A percentile compares a stretch with the other conserved stretches of the same genome.
Evolutionary conservation across 805 yeast genomes (phyloP).

Genomic region (Starmerella kuoi): DNA sequence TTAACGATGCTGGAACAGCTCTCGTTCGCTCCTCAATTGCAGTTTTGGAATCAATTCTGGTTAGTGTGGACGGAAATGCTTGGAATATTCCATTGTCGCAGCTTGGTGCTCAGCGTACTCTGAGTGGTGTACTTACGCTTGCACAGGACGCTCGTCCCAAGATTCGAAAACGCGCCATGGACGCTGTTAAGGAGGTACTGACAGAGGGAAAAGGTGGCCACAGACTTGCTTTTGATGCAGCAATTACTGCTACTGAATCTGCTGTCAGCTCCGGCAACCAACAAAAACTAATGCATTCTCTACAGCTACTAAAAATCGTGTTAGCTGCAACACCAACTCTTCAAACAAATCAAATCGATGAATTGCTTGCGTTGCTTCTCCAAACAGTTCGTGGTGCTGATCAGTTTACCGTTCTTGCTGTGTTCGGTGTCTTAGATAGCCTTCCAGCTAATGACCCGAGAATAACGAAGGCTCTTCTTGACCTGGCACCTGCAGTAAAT

Average conservation of each 20-base stretch:
- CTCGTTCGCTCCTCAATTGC: slow-evolving; percentile 75
- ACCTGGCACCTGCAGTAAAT: slow-evolving; percentile 66
- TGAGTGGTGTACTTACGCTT: slow-evolving; percentile 35
- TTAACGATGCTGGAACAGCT: slow-evolving; percentile 66
- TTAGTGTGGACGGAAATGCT: slow-evolving; percentile 66
- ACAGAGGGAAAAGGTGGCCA: slow-evolving; percentile 65
- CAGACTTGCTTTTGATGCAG: slow-evolving; percentile 63
- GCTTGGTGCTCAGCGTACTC: slow-evolving; percentile 24
- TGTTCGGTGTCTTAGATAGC: slow-evolving; percentile 75
- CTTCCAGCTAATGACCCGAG: slow-evolving; percentile 52
- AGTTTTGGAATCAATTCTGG: slow-evolving; percentile 61
- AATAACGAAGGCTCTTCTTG: slow-evolving; percentile 42
- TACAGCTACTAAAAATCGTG: slow-evolving; percentile 64
- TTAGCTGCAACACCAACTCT: slow-evolving; percentile 42
- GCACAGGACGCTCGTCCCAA: slow-evolving; percentile 86
- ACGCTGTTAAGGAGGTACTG: slow-evolving; percentile 60
- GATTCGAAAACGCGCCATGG: slow-evolving; percentile 89
- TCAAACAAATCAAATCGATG: slow-evolving; percentile 60
- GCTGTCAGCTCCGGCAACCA: slow-evolving; percentile 28
- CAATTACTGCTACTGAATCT: slow-evolving; percentile 55
- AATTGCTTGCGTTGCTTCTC: slow-evolving; percentile 62
- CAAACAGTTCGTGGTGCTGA: slow-evolving; percentile 71
- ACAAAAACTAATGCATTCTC: slow-evolving; percentile 48
- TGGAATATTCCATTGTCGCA: slow-evolving; percentile 40
- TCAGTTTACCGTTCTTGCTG: slow-evolving; percentile 68